Conservation (phyloP, 148 eudicot species). For the Polygonum aviculare region DNA sequence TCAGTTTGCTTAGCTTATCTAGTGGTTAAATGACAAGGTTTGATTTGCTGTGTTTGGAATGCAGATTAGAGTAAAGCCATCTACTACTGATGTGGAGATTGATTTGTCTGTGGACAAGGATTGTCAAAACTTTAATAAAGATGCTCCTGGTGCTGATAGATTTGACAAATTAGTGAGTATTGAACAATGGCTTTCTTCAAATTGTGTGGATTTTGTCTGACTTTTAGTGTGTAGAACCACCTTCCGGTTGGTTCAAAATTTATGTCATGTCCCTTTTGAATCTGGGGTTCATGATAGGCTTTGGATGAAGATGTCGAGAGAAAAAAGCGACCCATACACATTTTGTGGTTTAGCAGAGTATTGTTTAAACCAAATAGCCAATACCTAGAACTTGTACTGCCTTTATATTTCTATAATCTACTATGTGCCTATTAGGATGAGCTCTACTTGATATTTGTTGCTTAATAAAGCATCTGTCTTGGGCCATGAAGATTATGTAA, state of each 20-base stretch:
- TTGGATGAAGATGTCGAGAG: background rate
- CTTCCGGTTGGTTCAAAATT: conserved; percentile 1
- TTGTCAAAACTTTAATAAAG: too few relatives aligned
- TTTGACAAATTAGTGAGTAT: too few relatives aligned
- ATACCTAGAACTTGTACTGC: background rate
- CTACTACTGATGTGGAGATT: conserved; percentile 49
- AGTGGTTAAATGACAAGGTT: background rate
- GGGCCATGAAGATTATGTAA: background rate
- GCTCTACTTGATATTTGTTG: background rate
- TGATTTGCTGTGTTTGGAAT: background rate
- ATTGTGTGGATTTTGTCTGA: background rate
- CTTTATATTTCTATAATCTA: background rate
- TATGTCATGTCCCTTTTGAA: too few relatives aligned
- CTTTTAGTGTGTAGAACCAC: background rate
- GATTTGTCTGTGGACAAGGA: conserved; percentile 68
- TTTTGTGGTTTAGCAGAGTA: background rate
- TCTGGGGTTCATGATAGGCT: background rate
- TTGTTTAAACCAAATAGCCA: background rate
- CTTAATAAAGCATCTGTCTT: background rate
- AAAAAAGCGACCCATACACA: background rate
- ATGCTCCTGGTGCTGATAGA: too few relatives aligned
- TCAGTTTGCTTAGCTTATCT: background rate
- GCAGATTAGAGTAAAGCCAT: conserved; percentile 68
- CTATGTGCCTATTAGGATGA: background rate
- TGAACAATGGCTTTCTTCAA: too few relatives aligned